phyloP scores from a whole-genome alignment of 2,329 filamentous ascomycete species.

The Beauveria scarabaeidicola region DNA sequence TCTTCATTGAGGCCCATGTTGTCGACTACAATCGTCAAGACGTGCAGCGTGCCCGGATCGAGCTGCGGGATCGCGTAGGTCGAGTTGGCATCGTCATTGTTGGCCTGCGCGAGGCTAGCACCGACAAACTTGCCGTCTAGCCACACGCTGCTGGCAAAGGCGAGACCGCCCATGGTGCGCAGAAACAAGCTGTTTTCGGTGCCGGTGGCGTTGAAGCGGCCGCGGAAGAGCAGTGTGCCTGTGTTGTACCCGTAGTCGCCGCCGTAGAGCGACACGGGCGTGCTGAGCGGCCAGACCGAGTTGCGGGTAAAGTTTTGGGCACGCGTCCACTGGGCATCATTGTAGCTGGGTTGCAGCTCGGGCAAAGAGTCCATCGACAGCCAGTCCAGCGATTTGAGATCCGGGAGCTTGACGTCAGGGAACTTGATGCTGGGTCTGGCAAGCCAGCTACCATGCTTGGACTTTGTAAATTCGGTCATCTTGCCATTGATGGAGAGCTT shows the following conservation, averaged over 20 bases:
- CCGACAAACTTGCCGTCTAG: conserved; percentile 52
- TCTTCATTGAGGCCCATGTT: conserved; percentile 61
- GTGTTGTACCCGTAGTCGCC: conserved; percentile 64
- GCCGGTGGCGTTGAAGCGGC: conserved; percentile 53
- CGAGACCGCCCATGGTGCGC: conserved; percentile 53
- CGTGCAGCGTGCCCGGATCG: conserved; percentile 40
- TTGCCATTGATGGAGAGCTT: conserved; percentile 30
- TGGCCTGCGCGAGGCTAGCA: conserved; percentile 48
- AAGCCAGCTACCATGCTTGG: conserved; percentile 35
- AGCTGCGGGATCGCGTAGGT: conserved; percentile 48
- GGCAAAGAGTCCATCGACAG: conserved; percentile 17
- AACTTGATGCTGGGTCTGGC: conserved; percentile 2
- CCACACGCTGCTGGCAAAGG: conserved; percentile 57
- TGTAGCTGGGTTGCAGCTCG: conserved; percentile 13
- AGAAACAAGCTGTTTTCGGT: conserved; percentile 46
- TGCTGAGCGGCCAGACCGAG: conserved; percentile 32
- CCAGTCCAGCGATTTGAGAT: conserved; percentile 5
- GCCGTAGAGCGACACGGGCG: conserved; percentile 54
- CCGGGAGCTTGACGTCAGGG: background rate
- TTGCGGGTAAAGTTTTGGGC: conserved; percentile 24
- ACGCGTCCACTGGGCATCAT: conserved; percentile 37
- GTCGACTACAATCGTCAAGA: conserved; percentile 59
- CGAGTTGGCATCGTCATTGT: conserved; percentile 37
- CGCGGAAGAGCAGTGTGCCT: conserved; percentile 57
- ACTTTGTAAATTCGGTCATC: conserved; percentile 23